A percentile compares a stretch with the other conserved stretches of the same genome.
Conservation (phyloP, 2,329 filamentous ascomycete species). For the Apiospora pterosperma region DNA sequence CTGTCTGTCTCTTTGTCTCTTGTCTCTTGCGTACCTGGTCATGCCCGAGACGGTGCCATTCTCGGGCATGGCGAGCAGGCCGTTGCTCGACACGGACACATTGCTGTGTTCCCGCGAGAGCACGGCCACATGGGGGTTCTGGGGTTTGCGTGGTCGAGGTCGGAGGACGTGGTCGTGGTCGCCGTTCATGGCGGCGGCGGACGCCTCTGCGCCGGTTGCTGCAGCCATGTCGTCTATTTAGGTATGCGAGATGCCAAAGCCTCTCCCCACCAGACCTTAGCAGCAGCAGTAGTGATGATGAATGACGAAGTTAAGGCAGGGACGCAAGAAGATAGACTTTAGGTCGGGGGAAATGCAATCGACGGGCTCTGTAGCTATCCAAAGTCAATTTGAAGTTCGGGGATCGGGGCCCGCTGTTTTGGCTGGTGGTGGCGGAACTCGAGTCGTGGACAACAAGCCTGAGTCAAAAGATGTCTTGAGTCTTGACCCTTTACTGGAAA, state of each 20-base stretch:
- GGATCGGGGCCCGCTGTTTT: neutral
- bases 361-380: neutral
- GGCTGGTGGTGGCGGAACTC: neutral
- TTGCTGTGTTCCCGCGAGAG: slow-evolving; percentile 40
- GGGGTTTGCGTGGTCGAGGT: slow-evolving; percentile 47
- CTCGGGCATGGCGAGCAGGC: slow-evolving; percentile 28
- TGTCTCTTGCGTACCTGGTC: slow-evolving; percentile 38
- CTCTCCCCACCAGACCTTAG: neutral
- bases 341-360: neutral
- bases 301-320: neutral
- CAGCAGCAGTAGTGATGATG: neutral
- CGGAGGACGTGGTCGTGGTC: slow-evolving; percentile 43
- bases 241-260: neutral
- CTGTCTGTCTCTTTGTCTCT: neutral
- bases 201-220: slow-evolving; percentile 10
- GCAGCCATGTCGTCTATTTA: slow-evolving; percentile 7
- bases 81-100: slow-evolving; percentile 26
- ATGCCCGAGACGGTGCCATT: slow-evolving; percentile 37
- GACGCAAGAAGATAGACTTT: neutral
- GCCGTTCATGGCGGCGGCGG: slow-evolving; percentile 13
- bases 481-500: too few relatives aligned
- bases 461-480: neutral
- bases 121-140: slow-evolving; percentile 44
- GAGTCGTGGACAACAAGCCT: neutral
- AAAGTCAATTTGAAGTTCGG: neutral